Evolutionary conservation across 208 protist genomes (phyloP).

Genomic region (Acanthamoeba castellanii): DNA sequence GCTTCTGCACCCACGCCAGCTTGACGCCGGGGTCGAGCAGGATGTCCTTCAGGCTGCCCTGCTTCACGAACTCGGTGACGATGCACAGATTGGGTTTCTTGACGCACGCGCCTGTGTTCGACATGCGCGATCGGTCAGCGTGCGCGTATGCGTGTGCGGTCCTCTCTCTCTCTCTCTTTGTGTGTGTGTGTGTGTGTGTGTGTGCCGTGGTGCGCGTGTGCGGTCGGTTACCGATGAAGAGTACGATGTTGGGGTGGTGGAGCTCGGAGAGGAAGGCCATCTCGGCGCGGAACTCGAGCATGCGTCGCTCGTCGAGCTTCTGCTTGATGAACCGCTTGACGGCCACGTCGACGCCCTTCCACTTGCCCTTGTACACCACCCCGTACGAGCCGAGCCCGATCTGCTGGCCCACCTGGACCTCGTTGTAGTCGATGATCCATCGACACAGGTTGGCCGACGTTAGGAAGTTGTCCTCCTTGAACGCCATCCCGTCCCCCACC

Average conservation of each 20-base stretch:
- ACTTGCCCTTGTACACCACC: not conserved
- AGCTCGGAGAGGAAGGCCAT: not conserved
- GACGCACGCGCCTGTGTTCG: not conserved
- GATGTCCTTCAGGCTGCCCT: not conserved
- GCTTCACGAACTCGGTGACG: not conserved
- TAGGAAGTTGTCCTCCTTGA: not conserved
- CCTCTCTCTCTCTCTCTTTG: too few relatives aligned
- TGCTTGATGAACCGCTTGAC: conserved; percentile 7
- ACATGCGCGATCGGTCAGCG: not conserved
- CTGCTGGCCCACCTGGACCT: not conserved
- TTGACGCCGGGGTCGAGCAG: not conserved
- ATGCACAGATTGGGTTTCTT: not conserved
- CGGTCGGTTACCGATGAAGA: not conserved
- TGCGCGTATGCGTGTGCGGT: not conserved
- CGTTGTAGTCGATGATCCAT: not conserved
- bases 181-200: too few relatives aligned
- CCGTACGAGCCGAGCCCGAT: not conserved
- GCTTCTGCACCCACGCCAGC: not conserved
- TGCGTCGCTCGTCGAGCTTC: not conserved
- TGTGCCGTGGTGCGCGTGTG: not conserved
- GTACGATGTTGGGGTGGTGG: conserved; percentile 17
- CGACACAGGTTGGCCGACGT: conserved; percentile 22
- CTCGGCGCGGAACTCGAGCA: conserved; percentile 13
- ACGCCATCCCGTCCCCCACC: not conserved
- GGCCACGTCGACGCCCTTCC: not conserved